Base-by-base conservation (phyloP, 768 basidiomycete genomes). In the Tephrocybe rancida region DNA sequence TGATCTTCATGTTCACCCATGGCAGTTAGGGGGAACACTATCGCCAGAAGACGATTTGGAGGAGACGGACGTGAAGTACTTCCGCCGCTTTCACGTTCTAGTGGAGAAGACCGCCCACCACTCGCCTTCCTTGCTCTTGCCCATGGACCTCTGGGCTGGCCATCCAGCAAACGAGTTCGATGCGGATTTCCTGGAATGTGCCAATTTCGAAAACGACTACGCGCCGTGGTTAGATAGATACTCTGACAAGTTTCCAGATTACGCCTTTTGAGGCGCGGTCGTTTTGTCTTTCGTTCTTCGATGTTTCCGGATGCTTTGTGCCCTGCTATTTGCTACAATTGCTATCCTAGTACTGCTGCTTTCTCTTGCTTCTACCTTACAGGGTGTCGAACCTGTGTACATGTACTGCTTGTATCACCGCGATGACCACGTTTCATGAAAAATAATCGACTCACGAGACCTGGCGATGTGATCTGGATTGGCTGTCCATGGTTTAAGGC, bases 71-170 rank as follows among this genome's bases (percentile, higher is more conserved):
- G 44, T 39, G 8, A 37, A 39, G 34, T 53, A 24, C n/a, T 53
- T 53, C 18, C 44, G 52, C 22, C 52, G 52, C 13, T 53, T 46
- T 35, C 25, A 46, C 22, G 39, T 51, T 21, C 21, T 51, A 22
- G 14, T 51, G 7, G 50, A 51, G 18, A 26, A 44, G 16, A 16
- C 38, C 16, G 11, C 18, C 6, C 10, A 1, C 3, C 18, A 1
- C 16, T 3, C 1, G 5, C 18, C 25, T 44, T 3, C 13, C 13
- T 24, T n/a, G 16, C 26, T 13, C 29, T 30, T 30, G 16, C 29
- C 16, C 5, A 30, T 6, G 24, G 2, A 5, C 7, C 42, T 34
- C 0, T 50, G 50, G 50, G 29, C 5, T 39, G 35, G 37, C 11
- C 29, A 14, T 44, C 42, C 42, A 10, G 22, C 50, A 1, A 9